Evolutionary conservation across 2,329 filamentous ascomycete species (phyloP), one percentile per base, ranked within the genome.

Genomic region (Clarireedia hainanense): DNA sequence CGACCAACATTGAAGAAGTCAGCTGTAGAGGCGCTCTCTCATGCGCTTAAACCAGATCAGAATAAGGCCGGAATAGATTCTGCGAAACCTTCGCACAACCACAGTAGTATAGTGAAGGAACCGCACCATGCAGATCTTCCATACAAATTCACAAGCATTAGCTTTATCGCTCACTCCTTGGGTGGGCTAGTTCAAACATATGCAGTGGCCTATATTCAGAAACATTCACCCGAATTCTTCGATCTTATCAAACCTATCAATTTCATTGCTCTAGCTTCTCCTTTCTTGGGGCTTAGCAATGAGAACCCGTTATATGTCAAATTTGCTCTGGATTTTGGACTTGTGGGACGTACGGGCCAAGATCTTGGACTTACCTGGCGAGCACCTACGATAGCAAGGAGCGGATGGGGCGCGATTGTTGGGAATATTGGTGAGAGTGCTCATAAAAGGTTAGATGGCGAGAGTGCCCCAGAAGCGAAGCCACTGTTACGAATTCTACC

Each of bases 261-360:
- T 68, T 97, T 97, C 67, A 86, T 97, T 61, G 80, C 88, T 27
- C 75, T 97, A 63, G 91, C 92, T 15, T 86, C 91, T 0, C 92
- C 92, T 0, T 90, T 96, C 62, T 74, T 97, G 1, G 92, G 92
- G 0, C 75, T 97, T 39, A 97, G 92, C 71, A 96, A 99, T 69
- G 94, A 99, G 69, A 99, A 99, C 64, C 94, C 94, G 0, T 78
- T 97, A 56, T 99, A 99, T 69, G 89, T 99, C 71, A 95, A 91
- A 66, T 97, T 99, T 70, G 94, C 94, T 0, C 76, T 99, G 3
- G 94, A 99, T 69, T 95, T 97, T 73, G 94, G 94, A 0, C 79
- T 99, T 1, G 92, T 99, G 14, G 94, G 94, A n/a, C 82, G 92
- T 53, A 96, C 94, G 2, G 94, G 94, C 6, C 90, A 97, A 70